A percentile compares a stretch with the other conserved stretches of the same genome.
Conservation (phyloP, 352 stramenopile species). For the Phytophthora multivora region DNA sequence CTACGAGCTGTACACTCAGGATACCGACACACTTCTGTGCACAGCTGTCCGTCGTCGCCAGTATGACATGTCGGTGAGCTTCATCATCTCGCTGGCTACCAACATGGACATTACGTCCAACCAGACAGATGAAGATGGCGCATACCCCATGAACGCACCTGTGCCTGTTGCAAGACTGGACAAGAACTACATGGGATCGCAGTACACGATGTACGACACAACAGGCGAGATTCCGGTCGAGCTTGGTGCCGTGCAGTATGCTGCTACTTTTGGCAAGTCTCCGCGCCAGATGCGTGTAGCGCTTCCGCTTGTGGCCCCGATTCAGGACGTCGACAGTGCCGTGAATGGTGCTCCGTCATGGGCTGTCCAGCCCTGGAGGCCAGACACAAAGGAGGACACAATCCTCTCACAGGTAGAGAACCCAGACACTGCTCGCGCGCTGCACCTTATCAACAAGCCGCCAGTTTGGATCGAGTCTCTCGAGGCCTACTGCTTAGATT, state of each 20-base stretch:
- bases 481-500: conserved; percentile 87
- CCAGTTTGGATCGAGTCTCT: conserved; percentile 89
- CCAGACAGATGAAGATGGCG: conserved; percentile 17
- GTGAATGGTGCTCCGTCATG: conserved; percentile 52
- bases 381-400: conserved; percentile 75
- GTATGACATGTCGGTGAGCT: conserved; percentile 90
- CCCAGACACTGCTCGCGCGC: conserved; percentile 58
- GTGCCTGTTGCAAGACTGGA: conserved; percentile 77
- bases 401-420: conserved; percentile 79
- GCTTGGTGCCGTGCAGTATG: conserved; percentile 85
- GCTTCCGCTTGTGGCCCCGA: conserved; percentile 56
- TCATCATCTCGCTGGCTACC: conserved; percentile 67
- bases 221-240: conserved; percentile 57
- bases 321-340: conserved; percentile 48
- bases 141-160: conserved; percentile 22
- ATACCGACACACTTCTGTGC: conserved; percentile 77
- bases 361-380: conserved; percentile 58
- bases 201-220: conserved; percentile 87
- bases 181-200: conserved; percentile 89
- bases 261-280: conserved; percentile 86
- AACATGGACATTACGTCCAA: conserved; percentile 46
- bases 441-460: conserved; percentile 88
- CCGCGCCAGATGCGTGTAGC: conserved; percentile 85
- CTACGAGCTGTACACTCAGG: conserved; percentile 87
- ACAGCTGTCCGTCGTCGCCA: conserved; percentile 79